phyloP scores from a whole-genome alignment of 2,329 filamentous ascomycete genomes.

The Stagonosporopsis vannaccii region DNA sequence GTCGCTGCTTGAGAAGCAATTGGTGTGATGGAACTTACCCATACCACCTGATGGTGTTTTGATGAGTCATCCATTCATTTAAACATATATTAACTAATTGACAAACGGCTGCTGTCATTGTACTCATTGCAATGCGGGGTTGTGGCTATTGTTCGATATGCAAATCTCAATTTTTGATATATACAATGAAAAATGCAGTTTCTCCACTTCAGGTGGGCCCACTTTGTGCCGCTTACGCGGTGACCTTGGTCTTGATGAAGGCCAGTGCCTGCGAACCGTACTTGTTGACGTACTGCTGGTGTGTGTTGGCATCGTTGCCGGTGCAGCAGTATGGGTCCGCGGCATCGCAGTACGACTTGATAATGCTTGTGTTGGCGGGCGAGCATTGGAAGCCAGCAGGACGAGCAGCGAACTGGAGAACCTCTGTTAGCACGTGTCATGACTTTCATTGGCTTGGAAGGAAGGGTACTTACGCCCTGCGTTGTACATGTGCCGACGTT shows the following conservation, averaged over 20 bases:
- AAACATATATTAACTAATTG: background rate
- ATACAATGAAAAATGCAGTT: slow-evolving; percentile 5
- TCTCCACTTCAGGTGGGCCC: background rate
- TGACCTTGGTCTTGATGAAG: slow-evolving; percentile 65
- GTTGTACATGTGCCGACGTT: slow-evolving; percentile 68
- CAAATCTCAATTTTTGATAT: slow-evolving; percentile 8
- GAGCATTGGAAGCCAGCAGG: slow-evolving; percentile 64
- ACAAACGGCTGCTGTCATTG: background rate
- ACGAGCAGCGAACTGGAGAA: slow-evolving; percentile 65
- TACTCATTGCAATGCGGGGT: background rate
- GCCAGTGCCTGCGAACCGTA: slow-evolving; percentile 66
- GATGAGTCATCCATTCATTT: slow-evolving; percentile 1
- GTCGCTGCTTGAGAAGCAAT: background rate
- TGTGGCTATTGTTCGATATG: background rate
- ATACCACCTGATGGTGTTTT: slow-evolving; percentile 32
- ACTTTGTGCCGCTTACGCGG: slow-evolving; percentile 30
- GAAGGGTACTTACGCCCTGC: slow-evolving; percentile 60
- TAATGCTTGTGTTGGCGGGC: slow-evolving; percentile 60
- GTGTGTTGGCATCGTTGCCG: slow-evolving; percentile 65
- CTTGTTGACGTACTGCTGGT: slow-evolving; percentile 67
- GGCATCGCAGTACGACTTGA: slow-evolving; percentile 71
- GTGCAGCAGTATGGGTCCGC: slow-evolving; percentile 72
- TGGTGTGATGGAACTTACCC: slow-evolving; percentile 19
- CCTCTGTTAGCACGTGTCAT: slow-evolving; percentile 6
- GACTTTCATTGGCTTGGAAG: background rate